Evolutionary conservation across 2,329 filamentous ascomycete genomes (phyloP), one percentile per base, ranked within the genome.

Genomic region (Cladophialophora immunda): DNA sequence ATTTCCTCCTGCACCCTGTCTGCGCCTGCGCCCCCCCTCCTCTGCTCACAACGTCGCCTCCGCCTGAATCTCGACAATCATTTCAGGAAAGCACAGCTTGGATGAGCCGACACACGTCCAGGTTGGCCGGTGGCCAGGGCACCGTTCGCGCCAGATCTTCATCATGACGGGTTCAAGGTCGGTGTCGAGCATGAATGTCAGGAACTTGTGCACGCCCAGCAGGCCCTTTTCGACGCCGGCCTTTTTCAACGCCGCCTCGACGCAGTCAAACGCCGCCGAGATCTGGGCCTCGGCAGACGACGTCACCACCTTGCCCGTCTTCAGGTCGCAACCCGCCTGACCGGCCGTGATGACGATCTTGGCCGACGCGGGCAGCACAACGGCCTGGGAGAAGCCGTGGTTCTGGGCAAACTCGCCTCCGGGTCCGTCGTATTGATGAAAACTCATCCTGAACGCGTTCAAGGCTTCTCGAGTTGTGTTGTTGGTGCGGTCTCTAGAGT

Each of bases 261-360:
- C 45, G 22, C 45, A 50, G 22, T 57, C 54, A 9, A 57, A 57
- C 11, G 54, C 54, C 4, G 54, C 54, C 32, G 54, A 57, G 54
- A 57, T 57, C 32, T 57, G 54, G 29, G 54, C 54, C 19, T 57
- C 54, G 5, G 54, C 22, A 19, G 54, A 57, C 27, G 54, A n/a
- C 6, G 54, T 57, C 22, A 57, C 32, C n/a, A 57, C 54, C 17
- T 32, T 57, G 30, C 54, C 54, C 11, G 54, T 57, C 54, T 57
- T 36, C 32, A 57, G 29, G 54, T 57, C 54, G 32, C 27, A 29
- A 17, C 54, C 54, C 32, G 54, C 54, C 27, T 57, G 54, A 32
- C 54, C 54, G 27, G 54, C 54, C n/a, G 54, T 57, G 54, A 57
- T 57, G 32, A 57, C 54, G 32, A 57, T 32, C 54, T 57, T 57